phyloP scores from a whole-genome alignment of 805 yeast species.

The Starmerella kuoi region DNA sequence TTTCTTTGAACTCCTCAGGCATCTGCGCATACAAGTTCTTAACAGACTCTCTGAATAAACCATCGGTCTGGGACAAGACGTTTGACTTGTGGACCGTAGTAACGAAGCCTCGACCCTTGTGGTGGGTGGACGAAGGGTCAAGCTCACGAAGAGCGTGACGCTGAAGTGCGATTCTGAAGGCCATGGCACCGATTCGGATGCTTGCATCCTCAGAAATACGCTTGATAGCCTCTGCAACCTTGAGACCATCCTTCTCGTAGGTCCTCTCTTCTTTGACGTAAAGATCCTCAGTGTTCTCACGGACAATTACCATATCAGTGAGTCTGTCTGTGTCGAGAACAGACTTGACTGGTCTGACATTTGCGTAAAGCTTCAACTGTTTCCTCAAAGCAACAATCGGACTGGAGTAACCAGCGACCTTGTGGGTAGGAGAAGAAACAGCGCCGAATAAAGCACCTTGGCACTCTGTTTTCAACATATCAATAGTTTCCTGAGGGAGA shows the following conservation, averaged over 20 bases:
- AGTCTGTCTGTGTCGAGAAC: slow-evolving; percentile 78
- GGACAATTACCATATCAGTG: slow-evolving; percentile 93
- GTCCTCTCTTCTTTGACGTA: slow-evolving; percentile 87
- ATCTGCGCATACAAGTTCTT: slow-evolving; percentile 40
- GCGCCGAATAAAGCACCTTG: slow-evolving; percentile 98
- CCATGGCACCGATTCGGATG: slow-evolving; percentile 74
- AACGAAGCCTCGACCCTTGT: slow-evolving; percentile 47
- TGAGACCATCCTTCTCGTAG: slow-evolving; percentile 65
- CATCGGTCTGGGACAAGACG: slow-evolving; percentile 84
- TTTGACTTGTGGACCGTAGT: slow-evolving; percentile 96
- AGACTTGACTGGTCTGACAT: slow-evolving; percentile 93
- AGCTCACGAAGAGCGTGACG: slow-evolving; percentile 67
- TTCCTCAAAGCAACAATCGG: slow-evolving; percentile 98
- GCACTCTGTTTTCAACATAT: slow-evolving; percentile 61
- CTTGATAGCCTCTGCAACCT: slow-evolving; percentile 94
- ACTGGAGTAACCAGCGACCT: slow-evolving; percentile 93
- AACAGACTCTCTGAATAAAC: slow-evolving; percentile 86
- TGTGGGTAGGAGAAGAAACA: slow-evolving; percentile 81
- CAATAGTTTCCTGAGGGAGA: slow-evolving; percentile 83
- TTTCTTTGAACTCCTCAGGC: slow-evolving; percentile 39
- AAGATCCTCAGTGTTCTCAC: slow-evolving; percentile 97
- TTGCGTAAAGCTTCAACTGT: slow-evolving; percentile 87
- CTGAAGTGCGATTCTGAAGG: slow-evolving; percentile 83
- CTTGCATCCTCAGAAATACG: slow-evolving; percentile 87
- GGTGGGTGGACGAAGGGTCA: slow-evolving; percentile 27